Percentiles rank a stretch among this genome's conserved stretches.
Conservation (phyloP, 2,329 filamentous ascomycete genomes). For the Fusarium oligoseptatum region DNA sequence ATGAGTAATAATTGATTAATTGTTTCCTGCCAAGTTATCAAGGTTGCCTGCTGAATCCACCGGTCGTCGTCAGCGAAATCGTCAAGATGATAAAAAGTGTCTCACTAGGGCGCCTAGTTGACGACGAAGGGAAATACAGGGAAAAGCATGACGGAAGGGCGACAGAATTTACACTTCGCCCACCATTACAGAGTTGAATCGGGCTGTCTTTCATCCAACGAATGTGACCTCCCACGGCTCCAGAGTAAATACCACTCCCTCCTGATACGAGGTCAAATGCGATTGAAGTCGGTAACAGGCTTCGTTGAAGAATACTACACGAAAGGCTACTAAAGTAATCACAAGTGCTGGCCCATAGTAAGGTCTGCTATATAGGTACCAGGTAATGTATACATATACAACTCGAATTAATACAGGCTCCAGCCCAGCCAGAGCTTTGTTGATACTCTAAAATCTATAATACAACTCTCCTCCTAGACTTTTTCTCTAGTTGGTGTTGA, state of each 20-base stretch:
- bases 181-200: no score
- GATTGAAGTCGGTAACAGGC: neutral
- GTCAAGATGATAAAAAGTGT: neutral
- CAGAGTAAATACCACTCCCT: no score
- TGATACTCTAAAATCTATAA: neutral
- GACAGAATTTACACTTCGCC: no score
- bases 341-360: neutral
- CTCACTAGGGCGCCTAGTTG: neutral
- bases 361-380: neutral
- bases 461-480: neutral
- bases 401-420: neutral
- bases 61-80: neutral
- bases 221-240: no score
- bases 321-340: neutral
- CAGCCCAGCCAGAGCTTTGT: neutral
- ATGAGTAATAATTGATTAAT: conserved; percentile 49
- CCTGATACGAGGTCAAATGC: no score
- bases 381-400: neutral
- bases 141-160: neutral
- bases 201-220: no score
- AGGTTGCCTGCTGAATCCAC: neutral
- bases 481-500: conserved; percentile 3
- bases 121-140: neutral
- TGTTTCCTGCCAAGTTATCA: neutral
- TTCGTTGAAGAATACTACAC: neutral